Base-by-base conservation (phyloP, 1,284 basidiomycete species). In the Cryptococcus floricola region DNA sequence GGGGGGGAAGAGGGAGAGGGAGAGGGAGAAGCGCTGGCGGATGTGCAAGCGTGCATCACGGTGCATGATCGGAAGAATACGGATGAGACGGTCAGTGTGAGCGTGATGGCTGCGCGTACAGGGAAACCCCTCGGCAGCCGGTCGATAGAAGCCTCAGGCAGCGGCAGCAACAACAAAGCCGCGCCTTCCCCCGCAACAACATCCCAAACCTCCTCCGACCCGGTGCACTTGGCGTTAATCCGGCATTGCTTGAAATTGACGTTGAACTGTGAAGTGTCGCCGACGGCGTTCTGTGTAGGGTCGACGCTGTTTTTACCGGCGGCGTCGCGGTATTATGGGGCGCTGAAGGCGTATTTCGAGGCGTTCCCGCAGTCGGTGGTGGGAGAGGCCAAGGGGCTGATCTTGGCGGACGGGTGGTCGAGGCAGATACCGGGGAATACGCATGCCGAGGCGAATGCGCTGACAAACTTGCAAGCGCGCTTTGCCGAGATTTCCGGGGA, bases 371-470 rank as follows among this genome's bases (percentile, higher is more conserved):
- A 34, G 31, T 23, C 60, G 18, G 45, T 46, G 31, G 3, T 13
- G 23, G 47, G 44, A 28, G 58, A 60, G 10, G n/a, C 41, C 10
- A n/a, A 42, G 19, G 70, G 71, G 16, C 58, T 76, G 47, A 77
- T 89, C 39, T 77, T 98, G 28, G 80, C 90, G 7, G 86, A 87
- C 8, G 94, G 94, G 25, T 95, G 87, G 77, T 97, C 93, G 37
- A 83, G 96, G 68, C 94, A 98, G 74, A 82, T 97, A 0, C 82
- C 86, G 2, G 95, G 94, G 50, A 98, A 98, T 75, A 98, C 95
- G 2, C 96, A 99, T 74, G 95, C 95, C 14, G 95, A 99, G 78
- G 91, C 94, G 25, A 96, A 95, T 71, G 94, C 95, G 0, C 79
- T 98, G 48, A 76, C 83, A 42, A 98, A 98, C 71, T 84, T 87